phyloP scores from a whole-genome alignment of 306 rosid species.

The Prunus fruticosa region DNA sequence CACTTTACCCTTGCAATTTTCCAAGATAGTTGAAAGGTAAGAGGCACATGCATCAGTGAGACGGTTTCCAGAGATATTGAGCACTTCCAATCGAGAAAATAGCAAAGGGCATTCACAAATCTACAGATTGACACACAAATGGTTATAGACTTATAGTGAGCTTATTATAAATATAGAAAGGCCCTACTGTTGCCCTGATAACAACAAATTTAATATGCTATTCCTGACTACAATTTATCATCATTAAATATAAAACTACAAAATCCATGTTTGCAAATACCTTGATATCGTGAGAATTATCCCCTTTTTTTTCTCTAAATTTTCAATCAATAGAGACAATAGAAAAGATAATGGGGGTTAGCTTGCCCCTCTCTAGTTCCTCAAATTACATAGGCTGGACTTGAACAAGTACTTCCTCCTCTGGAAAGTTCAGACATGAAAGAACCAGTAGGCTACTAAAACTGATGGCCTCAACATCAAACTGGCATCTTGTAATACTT shows the following conservation, averaged over 20 bases:
- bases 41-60: constrained; percentile 90
- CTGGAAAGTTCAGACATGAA: background rate
- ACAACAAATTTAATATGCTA: background rate
- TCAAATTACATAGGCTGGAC: background rate
- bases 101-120: constrained; percentile 81
- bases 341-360: background rate
- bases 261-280: background rate
- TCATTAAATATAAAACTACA: background rate
- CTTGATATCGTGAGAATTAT: background rate
- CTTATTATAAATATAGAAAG: background rate
- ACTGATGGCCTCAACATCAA: background rate
- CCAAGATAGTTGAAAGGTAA: constrained; percentile 74
- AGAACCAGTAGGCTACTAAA: background rate
- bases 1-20: constrained; percentile 69
- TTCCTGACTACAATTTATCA: background rate
- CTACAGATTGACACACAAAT: constrained; percentile 38
- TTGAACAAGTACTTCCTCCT: background rate
- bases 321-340: background rate
- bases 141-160: background rate
- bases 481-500: background rate
- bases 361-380: background rate
- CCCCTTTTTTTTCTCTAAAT: background rate
- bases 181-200: background rate
- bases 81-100: constrained; percentile 77
- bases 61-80: constrained; percentile 86